Conservation (phyloP, 2,329 filamentous ascomycete genomes). For the Phaeosphaeriaceae sp. region DNA sequence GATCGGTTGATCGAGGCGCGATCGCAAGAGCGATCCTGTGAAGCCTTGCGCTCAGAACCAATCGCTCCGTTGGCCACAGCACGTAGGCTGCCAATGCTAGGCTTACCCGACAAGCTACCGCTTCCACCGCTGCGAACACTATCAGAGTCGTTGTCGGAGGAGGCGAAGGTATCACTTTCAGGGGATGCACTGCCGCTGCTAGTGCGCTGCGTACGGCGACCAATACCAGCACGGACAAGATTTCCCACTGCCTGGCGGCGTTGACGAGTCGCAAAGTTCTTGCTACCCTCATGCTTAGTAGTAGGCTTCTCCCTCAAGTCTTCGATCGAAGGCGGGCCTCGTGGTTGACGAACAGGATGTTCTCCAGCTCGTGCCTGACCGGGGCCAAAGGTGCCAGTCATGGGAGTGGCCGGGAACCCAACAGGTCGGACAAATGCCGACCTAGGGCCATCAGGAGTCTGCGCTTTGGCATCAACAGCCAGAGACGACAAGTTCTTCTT, state of each 20-base stretch:
- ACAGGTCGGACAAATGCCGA: constrained; percentile 62
- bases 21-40: constrained; percentile 47
- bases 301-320: constrained; percentile 90
- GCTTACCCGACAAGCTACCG: constrained; percentile 79
- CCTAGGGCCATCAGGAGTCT: constrained; percentile 70
- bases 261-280: constrained; percentile 95
- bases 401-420: constrained; percentile 78
- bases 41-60: constrained; percentile 78
- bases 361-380: constrained; percentile 93
- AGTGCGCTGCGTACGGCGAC: constrained; percentile 74
- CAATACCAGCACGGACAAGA: constrained; percentile 85
- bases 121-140: constrained; percentile 68
- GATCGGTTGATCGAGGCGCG: constrained; percentile 47
- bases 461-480: constrained; percentile 62
- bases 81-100: constrained; percentile 75
- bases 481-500: constrained; percentile 82
- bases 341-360: constrained; percentile 90
- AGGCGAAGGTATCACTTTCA: constrained; percentile 81
- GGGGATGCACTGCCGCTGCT: constrained; percentile 83
- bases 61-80: constrained; percentile 84
- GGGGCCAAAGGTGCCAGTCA: constrained; percentile 87
- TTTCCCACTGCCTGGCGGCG: constrained; percentile 91
- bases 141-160: constrained; percentile 68
- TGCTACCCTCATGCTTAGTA: constrained; percentile 89
- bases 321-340: constrained; percentile 88